A percentile compares a stretch with the other conserved stretches of the same genome.
phyloP scores from a whole-genome alignment of 2,329 filamentous ascomycete genomes.

The Davidsoniella eucalypti region DNA sequence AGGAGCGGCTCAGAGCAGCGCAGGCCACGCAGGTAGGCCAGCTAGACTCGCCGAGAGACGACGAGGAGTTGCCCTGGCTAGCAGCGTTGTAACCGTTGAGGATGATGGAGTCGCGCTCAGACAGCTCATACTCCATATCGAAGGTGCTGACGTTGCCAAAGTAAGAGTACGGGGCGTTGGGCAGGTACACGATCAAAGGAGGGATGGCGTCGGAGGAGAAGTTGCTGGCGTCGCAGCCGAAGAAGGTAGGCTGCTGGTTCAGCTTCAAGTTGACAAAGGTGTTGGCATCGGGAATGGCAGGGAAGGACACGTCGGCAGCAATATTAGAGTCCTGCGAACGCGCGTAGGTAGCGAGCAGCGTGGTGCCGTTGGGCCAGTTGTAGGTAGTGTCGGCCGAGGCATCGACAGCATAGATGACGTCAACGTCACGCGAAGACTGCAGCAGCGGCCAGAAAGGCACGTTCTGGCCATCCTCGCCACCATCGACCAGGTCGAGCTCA shows the following conservation, averaged over 20 bases:
- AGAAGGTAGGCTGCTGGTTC: constrained; percentile 44
- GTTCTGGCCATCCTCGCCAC: constrained; percentile 65
- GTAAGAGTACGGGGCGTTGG: constrained; percentile 66
- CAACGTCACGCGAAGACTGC: constrained; percentile 32
- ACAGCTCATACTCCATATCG: constrained; percentile 43
- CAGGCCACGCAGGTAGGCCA: constrained; percentile 83
- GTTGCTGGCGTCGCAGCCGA: constrained; percentile 43
- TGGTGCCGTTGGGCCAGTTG: constrained; percentile 44
- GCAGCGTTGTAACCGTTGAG: constrained; percentile 71
- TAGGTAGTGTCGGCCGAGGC: constrained; percentile 42
- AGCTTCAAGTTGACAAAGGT: constrained; percentile 42
- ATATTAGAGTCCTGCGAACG: constrained; percentile 29
- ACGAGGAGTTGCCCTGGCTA: constrained; percentile 66
- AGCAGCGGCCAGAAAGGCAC: constrained; percentile 55
- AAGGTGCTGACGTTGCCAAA: constrained; percentile 70
- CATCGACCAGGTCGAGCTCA: constrained; percentile 59
- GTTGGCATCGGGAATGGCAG: constrained; percentile 35
- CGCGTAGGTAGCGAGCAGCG: constrained; percentile 39
- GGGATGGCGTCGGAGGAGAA: constrained; percentile 34
- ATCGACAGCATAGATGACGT: constrained; percentile 49
- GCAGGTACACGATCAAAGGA: constrained; percentile 73
- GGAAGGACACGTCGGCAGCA: constrained; percentile 39
- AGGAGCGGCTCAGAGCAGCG: constrained; percentile 63
- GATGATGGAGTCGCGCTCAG: constrained; percentile 63
- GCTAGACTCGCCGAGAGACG: constrained; percentile 33